A percentile compares a stretch with the other conserved stretches of the same genome.
Conservation (phyloP, 257 asterid species). For the Verbena officinalis region DNA sequence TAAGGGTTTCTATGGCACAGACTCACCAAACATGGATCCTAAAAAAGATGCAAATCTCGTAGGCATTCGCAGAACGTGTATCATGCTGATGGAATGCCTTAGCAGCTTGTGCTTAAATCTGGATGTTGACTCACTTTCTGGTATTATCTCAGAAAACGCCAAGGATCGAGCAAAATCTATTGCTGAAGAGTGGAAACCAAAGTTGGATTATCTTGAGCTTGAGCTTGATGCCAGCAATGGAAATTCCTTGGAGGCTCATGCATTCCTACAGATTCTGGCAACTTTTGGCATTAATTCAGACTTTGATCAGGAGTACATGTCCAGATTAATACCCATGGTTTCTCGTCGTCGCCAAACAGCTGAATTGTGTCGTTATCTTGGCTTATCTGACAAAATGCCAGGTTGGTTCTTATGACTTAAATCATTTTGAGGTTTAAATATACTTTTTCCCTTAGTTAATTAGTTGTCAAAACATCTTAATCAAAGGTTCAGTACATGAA, state of each 20-base stretch:
- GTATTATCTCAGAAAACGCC: slow-evolving; percentile 53
- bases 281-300: slow-evolving; percentile 84
- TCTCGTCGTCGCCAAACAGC: slow-evolving; percentile 98
- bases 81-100: slow-evolving; percentile 97
- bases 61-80: slow-evolving; percentile 93
- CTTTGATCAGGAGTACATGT: slow-evolving; percentile 75
- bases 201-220: slow-evolving; percentile 85
- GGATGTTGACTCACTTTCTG: slow-evolving; percentile 44
- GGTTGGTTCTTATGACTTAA: slow-evolving; percentile 49
- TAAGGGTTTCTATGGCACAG: slow-evolving; percentile 75
- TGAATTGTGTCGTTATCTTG: slow-evolving; percentile 93
- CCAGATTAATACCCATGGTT: slow-evolving; percentile 94
- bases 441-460: neutral
- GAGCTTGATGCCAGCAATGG: slow-evolving; percentile 95
- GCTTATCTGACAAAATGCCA: slow-evolving; percentile 92
- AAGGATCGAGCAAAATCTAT: slow-evolving; percentile 80
- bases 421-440: slow-evolving; percentile 6
- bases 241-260: slow-evolving; percentile 97
- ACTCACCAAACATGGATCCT: slow-evolving; percentile 58
- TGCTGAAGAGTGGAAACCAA: slow-evolving; percentile 96
- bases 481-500: neutral
- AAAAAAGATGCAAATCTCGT: slow-evolving; percentile 80
- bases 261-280: slow-evolving; percentile 91
- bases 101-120: slow-evolving; percentile 52
- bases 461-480: slow-evolving; percentile 1